Conservation (phyloP, 352 stramenopile species). For the Phytopythium mirpurense region DNA sequence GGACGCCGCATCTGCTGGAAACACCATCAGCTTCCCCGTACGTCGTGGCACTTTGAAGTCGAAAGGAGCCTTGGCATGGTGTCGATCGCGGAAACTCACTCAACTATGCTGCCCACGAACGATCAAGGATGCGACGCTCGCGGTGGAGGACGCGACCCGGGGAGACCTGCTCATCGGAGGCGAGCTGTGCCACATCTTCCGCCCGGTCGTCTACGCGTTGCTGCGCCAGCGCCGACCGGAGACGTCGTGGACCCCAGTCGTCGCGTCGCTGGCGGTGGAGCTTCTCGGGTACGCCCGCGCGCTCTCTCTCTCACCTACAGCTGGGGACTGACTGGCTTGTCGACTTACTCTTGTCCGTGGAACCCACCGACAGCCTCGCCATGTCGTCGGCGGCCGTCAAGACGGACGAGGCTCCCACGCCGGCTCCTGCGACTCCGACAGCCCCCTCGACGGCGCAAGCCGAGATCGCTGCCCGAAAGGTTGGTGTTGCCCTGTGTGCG, state of each 20-base stretch:
- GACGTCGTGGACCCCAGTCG: slow-evolving; percentile 52
- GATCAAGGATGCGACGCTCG: slow-evolving; percentile 40
- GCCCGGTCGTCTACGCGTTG: slow-evolving; percentile 65
- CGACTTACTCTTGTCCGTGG: slow-evolving; percentile 6
- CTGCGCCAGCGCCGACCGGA: slow-evolving; percentile 51
- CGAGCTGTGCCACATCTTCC: slow-evolving; percentile 75
- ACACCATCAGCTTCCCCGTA: slow-evolving; percentile 56
- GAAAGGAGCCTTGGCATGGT: no score
- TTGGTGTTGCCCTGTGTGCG: slow-evolving; percentile 18
- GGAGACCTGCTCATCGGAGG: slow-evolving; percentile 52
- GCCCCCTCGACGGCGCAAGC: slow-evolving; percentile 36
- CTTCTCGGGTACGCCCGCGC: slow-evolving; percentile 33
- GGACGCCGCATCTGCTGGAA: slow-evolving; percentile 17
- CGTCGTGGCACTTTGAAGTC: no score
- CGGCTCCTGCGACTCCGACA: slow-evolving; percentile 5
- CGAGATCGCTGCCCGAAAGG: slow-evolving; percentile 62
- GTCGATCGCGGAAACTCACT: not conserved
- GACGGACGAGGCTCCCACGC: slow-evolving; percentile 11
- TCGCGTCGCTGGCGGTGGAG: slow-evolving; percentile 57
- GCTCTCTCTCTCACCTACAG: no score
- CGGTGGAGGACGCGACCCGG: slow-evolving; percentile 22
- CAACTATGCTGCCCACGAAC: not conserved
- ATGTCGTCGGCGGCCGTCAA: slow-evolving; percentile 52
- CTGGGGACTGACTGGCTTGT: no score
- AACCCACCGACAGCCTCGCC: slow-evolving; percentile 39